A percentile compares a stretch with the other conserved stretches of the same genome.
Conservation (phyloP, 768 basidiomycete genomes). For the Auricularia cornea region DNA sequence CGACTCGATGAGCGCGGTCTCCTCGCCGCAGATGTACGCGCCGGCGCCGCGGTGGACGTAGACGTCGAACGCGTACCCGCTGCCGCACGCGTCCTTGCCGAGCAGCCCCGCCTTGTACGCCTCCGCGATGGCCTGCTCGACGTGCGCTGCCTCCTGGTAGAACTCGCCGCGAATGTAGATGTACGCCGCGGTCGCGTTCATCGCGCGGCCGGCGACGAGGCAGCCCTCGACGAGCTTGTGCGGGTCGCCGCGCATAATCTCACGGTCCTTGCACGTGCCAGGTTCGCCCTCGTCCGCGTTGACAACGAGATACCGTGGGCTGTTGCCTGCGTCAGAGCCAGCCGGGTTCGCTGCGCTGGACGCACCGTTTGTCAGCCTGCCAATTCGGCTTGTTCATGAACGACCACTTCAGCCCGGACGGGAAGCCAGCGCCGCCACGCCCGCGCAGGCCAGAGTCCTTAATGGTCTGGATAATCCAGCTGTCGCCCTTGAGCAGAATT, state of each 20-base stretch:
- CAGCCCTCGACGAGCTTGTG: constrained; percentile 98
- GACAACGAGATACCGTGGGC: constrained; percentile 93
- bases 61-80: constrained; percentile 92
- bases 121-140: constrained; percentile 92
- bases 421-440: constrained; percentile 95
- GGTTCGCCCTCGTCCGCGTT: constrained; percentile 99
- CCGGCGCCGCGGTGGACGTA: constrained; percentile 98
- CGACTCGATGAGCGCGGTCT: constrained; percentile 95
- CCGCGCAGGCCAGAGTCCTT: constrained; percentile 95
- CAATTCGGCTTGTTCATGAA: constrained; percentile 99
- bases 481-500: constrained; percentile 88
- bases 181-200: constrained; percentile 99
- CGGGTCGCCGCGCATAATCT: constrained; percentile 95
- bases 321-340: constrained; percentile 17
- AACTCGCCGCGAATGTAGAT: constrained; percentile 99
- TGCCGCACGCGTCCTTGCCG: constrained; percentile 86
- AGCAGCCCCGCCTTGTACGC: constrained; percentile 85
- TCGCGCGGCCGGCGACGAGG: constrained; percentile 89
- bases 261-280: constrained; percentile 97
- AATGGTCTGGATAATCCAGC: constrained; percentile 93
- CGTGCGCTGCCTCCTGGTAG: constrained; percentile 86
- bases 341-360: neutral
- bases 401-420: constrained; percentile 93
- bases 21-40: constrained; percentile 98
- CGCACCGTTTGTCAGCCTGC: constrained; percentile 84